Conservation (phyloP, 495 filamentous ascomycete species). For the Penicillium antarcticum region DNA sequence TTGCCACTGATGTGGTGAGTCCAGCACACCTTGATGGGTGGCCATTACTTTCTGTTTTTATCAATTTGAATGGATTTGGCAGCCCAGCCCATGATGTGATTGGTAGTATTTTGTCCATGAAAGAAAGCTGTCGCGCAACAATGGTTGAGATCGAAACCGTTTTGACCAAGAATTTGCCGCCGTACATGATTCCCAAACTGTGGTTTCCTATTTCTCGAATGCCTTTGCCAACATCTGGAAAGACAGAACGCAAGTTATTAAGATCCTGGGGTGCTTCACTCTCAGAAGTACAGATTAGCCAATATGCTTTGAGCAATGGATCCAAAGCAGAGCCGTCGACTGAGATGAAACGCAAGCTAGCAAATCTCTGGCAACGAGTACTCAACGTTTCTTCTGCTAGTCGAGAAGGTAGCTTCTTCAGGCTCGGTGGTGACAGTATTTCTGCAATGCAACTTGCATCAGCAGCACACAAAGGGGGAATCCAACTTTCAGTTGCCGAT, state of each 20-base stretch:
- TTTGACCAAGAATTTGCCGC: background rate
- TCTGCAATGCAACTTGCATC: conserved; percentile 29
- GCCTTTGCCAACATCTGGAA: background rate
- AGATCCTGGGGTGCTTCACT: background rate
- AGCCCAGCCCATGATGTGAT: background rate
- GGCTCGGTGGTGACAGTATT: conserved; percentile 2
- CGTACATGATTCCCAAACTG: background rate
- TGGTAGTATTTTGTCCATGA: background rate
- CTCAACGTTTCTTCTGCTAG: background rate
- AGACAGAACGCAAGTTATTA: background rate
- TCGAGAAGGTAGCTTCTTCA: conserved; percentile 8
- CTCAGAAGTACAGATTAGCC: background rate
- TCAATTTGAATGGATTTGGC: background rate
- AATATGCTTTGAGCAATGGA: background rate
- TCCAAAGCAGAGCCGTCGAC: background rate
- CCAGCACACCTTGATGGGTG: background rate
- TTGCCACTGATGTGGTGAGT: background rate
- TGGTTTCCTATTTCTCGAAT: background rate
- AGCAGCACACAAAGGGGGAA: conserved; percentile 6
- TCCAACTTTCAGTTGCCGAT: conserved; percentile 14
- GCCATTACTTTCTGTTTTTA: background rate
- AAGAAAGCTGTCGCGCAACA: background rate
- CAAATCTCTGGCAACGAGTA: background rate
- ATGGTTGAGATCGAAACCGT: background rate
- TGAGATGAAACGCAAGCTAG: background rate